Evolutionary conservation across 1,284 basidiomycete species (phyloP), one percentile per base, ranked within the genome.

Genomic region (Puccinia polysora): DNA sequence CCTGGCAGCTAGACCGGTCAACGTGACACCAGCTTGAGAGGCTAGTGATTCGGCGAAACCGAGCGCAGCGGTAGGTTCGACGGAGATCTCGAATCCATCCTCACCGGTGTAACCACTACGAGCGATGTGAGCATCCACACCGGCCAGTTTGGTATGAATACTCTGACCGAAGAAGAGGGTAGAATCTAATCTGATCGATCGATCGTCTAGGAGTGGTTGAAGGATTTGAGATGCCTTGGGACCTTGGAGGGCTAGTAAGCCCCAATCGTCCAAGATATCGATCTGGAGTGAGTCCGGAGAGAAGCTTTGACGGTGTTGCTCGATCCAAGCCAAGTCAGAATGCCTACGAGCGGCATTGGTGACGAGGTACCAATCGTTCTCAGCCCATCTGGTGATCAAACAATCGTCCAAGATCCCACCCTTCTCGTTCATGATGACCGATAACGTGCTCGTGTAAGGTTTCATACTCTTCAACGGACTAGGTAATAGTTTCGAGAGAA

Each of bases 81-180:
- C 89, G 2, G 92, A 96, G 77, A 97, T 92, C 88, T 98, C 95
- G 76, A 98, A 97, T 0, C 95, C 96, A 80, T 99, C 95, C 81
- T 99, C 96, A 38, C 96, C 95, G 0, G 96, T 98, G 82, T 99
- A 99, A 3, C 96, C 95, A 25, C 91, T 91, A n/a, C 95, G 87
- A 8, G 93, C 90, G 40, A 98, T 86, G 79, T 97, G 96, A 30
- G 80, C 79, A n/a, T 77, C 65, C 25, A 73, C 92, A 84, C 75
- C 74, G 76, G 55, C 40, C 20, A 70, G 18, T 2, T 60, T 34
- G 20, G 90, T 84, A 76, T 87, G 90, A 0, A 88, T 87, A 23
- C 88, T 87, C 75, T 85, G 86, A 52, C 91, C 91, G 77, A 96
- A 95, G 40, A 87, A 88, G 7, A 97, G 83, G 79, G 95, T 89